Evolutionary conservation across 257 asterid species (phyloP).

Genomic region (Verbascum thapsus): DNA sequence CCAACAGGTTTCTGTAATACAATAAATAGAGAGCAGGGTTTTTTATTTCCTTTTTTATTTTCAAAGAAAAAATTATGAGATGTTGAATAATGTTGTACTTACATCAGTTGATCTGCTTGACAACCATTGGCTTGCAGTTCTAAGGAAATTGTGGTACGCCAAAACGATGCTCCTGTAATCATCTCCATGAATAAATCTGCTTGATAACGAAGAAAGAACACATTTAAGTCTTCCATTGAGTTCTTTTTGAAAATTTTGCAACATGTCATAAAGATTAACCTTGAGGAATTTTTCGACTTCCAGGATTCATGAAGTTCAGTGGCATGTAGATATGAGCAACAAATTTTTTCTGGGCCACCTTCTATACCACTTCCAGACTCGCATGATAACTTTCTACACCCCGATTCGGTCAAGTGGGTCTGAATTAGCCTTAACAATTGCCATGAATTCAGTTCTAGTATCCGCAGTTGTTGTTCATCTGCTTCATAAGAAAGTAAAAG

Average conservation of each 20-base stretch:
- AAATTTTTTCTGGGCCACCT: slow-evolving; percentile 55
- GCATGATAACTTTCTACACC: slow-evolving; percentile 54
- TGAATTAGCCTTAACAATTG: slow-evolving; percentile 76
- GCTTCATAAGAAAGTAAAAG: slow-evolving; percentile 34
- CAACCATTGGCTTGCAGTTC: slow-evolving; percentile 74
- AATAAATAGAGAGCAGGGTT: slow-evolving; percentile 23
- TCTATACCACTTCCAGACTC: slow-evolving; percentile 36
- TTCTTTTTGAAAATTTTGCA: slow-evolving; percentile 2
- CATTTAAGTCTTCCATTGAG: slow-evolving; percentile 26
- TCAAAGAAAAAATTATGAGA: slow-evolving; percentile 17
- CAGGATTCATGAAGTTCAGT: slow-evolving; percentile 61
- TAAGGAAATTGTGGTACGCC: slow-evolving; percentile 66
- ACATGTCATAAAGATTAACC: slow-evolving; percentile 36
- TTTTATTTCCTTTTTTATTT: slow-evolving; percentile 1
- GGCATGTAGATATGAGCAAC: slow-evolving; percentile 71
- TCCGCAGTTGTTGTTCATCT: slow-evolving; percentile 72
- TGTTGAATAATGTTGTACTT: slow-evolving; percentile 37
- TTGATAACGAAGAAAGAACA: slow-evolving; percentile 25
- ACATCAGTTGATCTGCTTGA: slow-evolving; percentile 89
- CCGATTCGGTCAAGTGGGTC: slow-evolving; percentile 54
- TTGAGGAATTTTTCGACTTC: slow-evolving; percentile 42
- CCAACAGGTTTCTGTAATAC: slow-evolving; percentile 66
- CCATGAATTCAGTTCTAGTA: slow-evolving; percentile 83
- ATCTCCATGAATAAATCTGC: slow-evolving; percentile 46
- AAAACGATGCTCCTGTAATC: slow-evolving; percentile 39